Evolutionary conservation across 2,329 filamentous ascomycete species (phyloP).

Genomic region (Volutella citrinella): DNA sequence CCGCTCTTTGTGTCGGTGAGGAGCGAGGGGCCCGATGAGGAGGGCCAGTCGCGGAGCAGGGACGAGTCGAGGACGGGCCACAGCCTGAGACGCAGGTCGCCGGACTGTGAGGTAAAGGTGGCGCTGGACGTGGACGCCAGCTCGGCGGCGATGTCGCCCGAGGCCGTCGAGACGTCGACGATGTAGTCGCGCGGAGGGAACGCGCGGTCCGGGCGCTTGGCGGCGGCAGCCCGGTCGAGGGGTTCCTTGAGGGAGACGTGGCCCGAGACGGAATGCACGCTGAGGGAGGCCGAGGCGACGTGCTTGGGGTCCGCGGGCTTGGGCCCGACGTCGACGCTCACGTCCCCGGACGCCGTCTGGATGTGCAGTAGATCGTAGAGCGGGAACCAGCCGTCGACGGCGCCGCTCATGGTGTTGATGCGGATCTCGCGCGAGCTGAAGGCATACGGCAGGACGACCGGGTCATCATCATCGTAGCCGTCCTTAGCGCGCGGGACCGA

Average conservation of each 20-base stretch:
- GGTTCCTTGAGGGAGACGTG: conserved; percentile 40
- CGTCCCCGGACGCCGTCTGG: conserved; percentile 41
- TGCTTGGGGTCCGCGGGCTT: conserved; percentile 33
- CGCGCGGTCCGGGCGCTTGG: conserved; percentile 15
- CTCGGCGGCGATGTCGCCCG: conserved; percentile 40
- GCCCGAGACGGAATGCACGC: conserved; percentile 43
- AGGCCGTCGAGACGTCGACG: conserved; percentile 41
- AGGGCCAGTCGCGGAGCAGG: conserved; percentile 8
- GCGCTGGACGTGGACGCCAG: conserved; percentile 38
- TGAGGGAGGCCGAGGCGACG: conserved; percentile 39
- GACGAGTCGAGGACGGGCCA: conserved; percentile 40
- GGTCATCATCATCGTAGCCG: conserved; percentile 22
- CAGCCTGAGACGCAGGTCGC: conserved; percentile 38
- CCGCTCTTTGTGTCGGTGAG: conserved; percentile 45
- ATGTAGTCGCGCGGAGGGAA: conserved; percentile 47
- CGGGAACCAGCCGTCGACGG: conserved; percentile 48
- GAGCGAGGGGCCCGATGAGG: conserved; percentile 27
- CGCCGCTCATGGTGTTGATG: conserved; percentile 41
- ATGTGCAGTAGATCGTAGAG: conserved; percentile 48
- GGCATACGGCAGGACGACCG: conserved; percentile 31
- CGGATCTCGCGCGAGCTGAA: conserved; percentile 42
- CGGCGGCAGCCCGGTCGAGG: conserved; percentile 23
- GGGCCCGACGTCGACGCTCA: conserved; percentile 40
- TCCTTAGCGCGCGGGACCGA: conserved; percentile 28
- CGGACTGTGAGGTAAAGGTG: conserved; percentile 38